phyloP scores from a whole-genome alignment of 2,329 filamentous ascomycete genomes.

The Fusarium azukiicola region DNA sequence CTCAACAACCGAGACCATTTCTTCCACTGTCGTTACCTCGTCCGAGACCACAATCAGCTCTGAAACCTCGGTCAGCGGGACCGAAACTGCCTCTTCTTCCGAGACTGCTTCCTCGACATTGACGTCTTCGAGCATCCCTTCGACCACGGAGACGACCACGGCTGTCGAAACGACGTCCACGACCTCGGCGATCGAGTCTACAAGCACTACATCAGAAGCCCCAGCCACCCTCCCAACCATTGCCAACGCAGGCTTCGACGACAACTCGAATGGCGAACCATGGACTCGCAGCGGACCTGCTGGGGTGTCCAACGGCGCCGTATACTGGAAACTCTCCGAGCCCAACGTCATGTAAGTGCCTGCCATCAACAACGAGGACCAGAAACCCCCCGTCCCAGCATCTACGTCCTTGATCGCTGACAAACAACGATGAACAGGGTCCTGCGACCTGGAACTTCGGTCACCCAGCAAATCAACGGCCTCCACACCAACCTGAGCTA shows the following conservation, averaged over 20 bases:
- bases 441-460: background rate
- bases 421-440: background rate
- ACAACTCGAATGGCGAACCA: background rate
- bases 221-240: background rate
- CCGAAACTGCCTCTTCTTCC: background rate
- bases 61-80: background rate
- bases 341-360: background rate
- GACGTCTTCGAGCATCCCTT: background rate
- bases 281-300: background rate
- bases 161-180: too few relatives aligned
- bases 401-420: background rate
- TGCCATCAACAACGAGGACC: background rate
- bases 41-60: background rate
- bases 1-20: background rate
- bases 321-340: background rate
- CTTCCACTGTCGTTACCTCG: background rate
- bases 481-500: background rate
- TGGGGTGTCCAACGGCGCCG: background rate
- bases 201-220: background rate
- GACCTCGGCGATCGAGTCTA: background rate
- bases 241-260: background rate
- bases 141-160: background rate
- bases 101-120: background rate
- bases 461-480: background rate
- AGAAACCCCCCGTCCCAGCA: background rate